Percentiles rank a stretch among this genome's conserved stretches.
Conservation (phyloP, 2,329 filamentous ascomycete genomes). For the Metarhizium sp. region DNA sequence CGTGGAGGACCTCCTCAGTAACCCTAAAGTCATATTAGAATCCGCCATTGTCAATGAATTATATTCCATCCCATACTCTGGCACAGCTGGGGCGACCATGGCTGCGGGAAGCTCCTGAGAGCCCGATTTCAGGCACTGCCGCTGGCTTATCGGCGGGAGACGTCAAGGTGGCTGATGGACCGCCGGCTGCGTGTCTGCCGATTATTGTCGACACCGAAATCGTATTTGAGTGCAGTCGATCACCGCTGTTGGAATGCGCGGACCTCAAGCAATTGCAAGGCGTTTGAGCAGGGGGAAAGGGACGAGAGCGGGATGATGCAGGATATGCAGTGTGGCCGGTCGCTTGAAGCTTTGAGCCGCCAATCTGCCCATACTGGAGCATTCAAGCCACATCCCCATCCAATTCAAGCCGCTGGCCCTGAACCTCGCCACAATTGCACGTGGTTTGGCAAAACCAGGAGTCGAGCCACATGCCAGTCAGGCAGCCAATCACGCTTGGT, state of each 20-base stretch:
- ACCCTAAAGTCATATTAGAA: conserved; percentile 48
- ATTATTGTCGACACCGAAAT: neutral
- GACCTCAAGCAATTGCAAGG: neutral
- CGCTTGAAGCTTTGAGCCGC: neutral
- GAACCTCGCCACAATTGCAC: neutral
- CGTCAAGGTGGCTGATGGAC: neutral
- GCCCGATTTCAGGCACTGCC: neutral
- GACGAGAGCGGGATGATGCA: neutral
- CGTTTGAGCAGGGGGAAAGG: neutral
- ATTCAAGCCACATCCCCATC: neutral
- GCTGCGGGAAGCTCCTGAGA: conserved; percentile 20
- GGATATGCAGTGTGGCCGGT: neutral
- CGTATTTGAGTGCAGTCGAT: neutral
- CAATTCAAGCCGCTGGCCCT: neutral
- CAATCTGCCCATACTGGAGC: neutral
- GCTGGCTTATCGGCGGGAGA: neutral
- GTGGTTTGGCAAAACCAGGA: neutral
- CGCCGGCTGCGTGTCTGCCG: neutral
- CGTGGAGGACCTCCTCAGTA: conserved; percentile 85
- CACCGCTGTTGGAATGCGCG: neutral
- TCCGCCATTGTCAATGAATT: neutral
- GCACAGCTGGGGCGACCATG: conserved; percentile 68
- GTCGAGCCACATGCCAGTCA: neutral
- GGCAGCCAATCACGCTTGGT: neutral
- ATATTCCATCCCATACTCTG: conserved; percentile 47